These are phyloP conservation scores for Clavispora santaluciae DNA, from an alignment of 805 yeast species.

Conservation along the genomic window DNA sequence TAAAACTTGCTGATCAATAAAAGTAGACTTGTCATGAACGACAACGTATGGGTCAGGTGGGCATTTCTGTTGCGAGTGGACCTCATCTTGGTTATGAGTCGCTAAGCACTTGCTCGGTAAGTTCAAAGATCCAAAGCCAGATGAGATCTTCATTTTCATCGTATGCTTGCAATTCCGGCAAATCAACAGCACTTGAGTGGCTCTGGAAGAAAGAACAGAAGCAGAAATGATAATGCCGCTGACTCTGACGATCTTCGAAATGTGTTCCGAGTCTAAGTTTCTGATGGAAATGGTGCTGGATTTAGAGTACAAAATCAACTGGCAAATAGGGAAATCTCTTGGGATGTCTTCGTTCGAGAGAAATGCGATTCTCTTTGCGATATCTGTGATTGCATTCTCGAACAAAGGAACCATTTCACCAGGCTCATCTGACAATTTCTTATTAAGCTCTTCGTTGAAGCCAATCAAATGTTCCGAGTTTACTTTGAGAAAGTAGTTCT, in stretches of 20 bases:
- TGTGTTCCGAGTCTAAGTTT: conserved; percentile 79
- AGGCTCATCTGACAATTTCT: conserved; percentile 80
- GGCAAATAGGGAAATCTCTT: conserved; percentile 69
- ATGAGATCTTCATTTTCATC: conserved; percentile 52
- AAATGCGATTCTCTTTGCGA: conserved; percentile 68
- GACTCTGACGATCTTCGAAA: conserved; percentile 82
- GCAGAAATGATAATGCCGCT: conserved; percentile 93
- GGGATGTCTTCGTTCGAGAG: conserved; percentile 50
- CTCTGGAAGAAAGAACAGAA: conserved; percentile 81
- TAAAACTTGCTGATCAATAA: conserved; percentile 90
- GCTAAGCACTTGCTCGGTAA: conserved; percentile 65
- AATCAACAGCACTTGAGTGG: conserved; percentile 76
- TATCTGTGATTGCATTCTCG: conserved; percentile 78
- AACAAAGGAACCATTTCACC: conserved; percentile 81
- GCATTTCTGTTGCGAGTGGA: conserved; percentile 54
- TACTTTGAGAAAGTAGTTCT: conserved; percentile 67
- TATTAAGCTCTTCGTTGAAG: conserved; percentile 85
- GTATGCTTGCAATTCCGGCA: conserved; percentile 88
- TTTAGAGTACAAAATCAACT: conserved; percentile 68
- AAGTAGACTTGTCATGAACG: conserved; percentile 89
- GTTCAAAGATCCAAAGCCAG: conserved; percentile 67
- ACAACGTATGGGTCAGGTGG: conserved; percentile 91
- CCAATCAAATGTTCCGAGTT: conserved; percentile 80
- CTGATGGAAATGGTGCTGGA: conserved; percentile 72
- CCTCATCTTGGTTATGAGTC: conserved; percentile 35